A percentile compares a stretch with the other conserved stretches of the same genome.
These are phyloP conservation scores for Populus hybrid DNA, from an alignment of 441 rosid genomes.

Conservation along the genomic window DNA sequence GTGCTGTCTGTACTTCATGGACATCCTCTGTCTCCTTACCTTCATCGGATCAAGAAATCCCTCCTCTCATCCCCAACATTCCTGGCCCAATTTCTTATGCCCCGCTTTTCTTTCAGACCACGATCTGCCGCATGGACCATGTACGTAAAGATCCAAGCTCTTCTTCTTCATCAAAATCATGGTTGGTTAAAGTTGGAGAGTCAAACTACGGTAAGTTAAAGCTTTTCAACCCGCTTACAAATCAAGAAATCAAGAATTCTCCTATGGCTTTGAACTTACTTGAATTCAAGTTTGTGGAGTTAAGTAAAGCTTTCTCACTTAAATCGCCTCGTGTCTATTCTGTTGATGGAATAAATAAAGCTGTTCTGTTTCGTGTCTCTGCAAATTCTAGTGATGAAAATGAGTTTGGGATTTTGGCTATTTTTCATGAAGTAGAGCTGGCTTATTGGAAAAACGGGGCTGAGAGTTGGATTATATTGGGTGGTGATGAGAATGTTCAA, in stretches of 20 bases:
- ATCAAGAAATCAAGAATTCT: background rate
- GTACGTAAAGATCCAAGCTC: background rate
- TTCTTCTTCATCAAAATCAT: background rate
- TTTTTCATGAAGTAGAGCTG: conserved; percentile 67
- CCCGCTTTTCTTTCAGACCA: conserved; percentile 28
- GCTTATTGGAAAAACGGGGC: conserved; percentile 55
- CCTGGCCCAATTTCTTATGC: conserved; percentile 28
- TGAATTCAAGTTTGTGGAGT: background rate
- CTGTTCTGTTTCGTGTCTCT: conserved; percentile 9
- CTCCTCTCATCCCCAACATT: conserved; percentile 15
- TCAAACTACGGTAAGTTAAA: background rate
- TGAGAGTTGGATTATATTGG: conserved; percentile 53
- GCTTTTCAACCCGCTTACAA: background rate
- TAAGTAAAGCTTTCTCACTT: background rate
- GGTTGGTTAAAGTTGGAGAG: background rate
- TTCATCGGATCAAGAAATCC: background rate
- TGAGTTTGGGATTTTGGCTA: conserved; percentile 52
- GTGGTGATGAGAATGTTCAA: conserved; percentile 52
- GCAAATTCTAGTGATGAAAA: background rate
- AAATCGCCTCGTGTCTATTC: conserved; percentile 15
- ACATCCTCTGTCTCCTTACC: conserved; percentile 31
- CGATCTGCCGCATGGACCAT: conserved; percentile 10
- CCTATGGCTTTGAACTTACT: background rate
- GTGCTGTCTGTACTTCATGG: conserved; percentile 69
- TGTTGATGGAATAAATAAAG: conserved; percentile 27